Conservation (phyloP, 371 early-diverging fungal species). For the Saksenaea vasiformis region DNA sequence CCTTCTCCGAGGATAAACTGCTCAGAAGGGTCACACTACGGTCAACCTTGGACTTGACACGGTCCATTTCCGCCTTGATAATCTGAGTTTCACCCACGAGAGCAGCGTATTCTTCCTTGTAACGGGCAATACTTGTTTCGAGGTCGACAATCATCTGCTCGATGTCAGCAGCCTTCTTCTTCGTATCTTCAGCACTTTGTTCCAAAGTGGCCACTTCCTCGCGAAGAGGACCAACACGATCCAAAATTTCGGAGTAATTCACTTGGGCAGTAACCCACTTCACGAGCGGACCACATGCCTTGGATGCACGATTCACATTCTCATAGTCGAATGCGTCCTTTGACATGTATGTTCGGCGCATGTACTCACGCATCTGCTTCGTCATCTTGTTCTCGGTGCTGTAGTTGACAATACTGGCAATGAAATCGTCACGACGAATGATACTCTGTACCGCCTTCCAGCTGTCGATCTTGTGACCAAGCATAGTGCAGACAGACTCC, state of each 20-base stretch:
- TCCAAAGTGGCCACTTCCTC: conserved; percentile 89
- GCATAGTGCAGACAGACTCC: conserved; percentile 95
- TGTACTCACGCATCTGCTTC: conserved; percentile 71
- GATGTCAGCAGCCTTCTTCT: conserved; percentile 71
- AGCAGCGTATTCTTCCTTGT: conserved; percentile 96
- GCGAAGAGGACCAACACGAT: conserved; percentile 94
- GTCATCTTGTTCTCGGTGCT: conserved; percentile 85
- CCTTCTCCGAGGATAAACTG: conserved; percentile 91
- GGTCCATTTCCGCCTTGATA: conserved; percentile 95
- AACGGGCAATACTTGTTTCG: conserved; percentile 84
- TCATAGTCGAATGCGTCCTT: conserved; percentile 94
- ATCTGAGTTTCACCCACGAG: conserved; percentile 92
- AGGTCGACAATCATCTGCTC: conserved; percentile 83
- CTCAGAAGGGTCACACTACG: conserved; percentile 89
- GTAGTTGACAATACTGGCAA: conserved; percentile 94
- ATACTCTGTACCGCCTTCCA: conserved; percentile 91
- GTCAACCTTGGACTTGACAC: conserved; percentile 92
- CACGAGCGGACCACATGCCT: conserved; percentile 98
- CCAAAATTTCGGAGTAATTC: conserved; percentile 88
- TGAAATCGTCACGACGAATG: conserved; percentile 97
- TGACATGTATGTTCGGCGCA: conserved; percentile 75
- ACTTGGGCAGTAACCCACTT: conserved; percentile 98
- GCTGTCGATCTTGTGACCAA: conserved; percentile 85
- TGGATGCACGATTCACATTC: conserved; percentile 94
- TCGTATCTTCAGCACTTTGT: conserved; percentile 75